Evolutionary conservation across 805 yeast species (phyloP).

Genomic region (Sugiyamaella mastotermitis): DNA sequence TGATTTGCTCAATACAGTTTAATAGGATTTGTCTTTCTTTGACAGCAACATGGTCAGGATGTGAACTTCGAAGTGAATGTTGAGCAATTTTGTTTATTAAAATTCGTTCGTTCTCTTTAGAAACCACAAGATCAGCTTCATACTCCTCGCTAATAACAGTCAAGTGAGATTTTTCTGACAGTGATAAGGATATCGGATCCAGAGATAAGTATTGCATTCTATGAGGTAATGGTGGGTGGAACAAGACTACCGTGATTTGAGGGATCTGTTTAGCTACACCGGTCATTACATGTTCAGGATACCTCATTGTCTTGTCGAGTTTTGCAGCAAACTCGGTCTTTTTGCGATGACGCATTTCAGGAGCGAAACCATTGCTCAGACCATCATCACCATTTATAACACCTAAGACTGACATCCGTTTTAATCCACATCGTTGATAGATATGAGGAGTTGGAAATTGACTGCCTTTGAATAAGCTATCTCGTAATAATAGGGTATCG

Average conservation of each 20-base stretch:
- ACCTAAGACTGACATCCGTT: constrained; percentile 19
- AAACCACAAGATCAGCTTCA: constrained; percentile 26
- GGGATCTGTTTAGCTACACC: not conserved
- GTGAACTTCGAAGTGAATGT: constrained; percentile 18
- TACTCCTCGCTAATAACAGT: constrained; percentile 24
- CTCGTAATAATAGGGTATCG: constrained; percentile 14
- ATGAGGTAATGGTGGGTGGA: constrained; percentile 63
- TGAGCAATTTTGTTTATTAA: constrained; percentile 17
- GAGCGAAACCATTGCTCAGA: constrained; percentile 6
- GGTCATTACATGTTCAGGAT: constrained; percentile 9
- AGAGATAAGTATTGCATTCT: constrained; percentile 73
- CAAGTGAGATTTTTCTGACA: constrained; percentile 28
- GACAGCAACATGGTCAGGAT: not conserved
- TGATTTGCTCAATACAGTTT: constrained; percentile 30
- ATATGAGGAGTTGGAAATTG: constrained; percentile 13
- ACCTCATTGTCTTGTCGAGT: constrained; percentile 10
- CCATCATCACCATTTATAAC: constrained; percentile 11
- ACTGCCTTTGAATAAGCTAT: constrained; percentile 16
- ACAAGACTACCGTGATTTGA: constrained; percentile 39
- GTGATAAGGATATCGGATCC: constrained; percentile 62
- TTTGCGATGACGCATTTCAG: not conserved
- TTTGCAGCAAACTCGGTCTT: constrained; percentile 7
- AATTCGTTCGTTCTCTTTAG: constrained; percentile 13
- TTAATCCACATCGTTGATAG: constrained; percentile 18
- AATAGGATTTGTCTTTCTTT: constrained; percentile 11